phyloP scores from a whole-genome alignment of 2,329 filamentous ascomycete genomes.

The Xylaria sp. region DNA sequence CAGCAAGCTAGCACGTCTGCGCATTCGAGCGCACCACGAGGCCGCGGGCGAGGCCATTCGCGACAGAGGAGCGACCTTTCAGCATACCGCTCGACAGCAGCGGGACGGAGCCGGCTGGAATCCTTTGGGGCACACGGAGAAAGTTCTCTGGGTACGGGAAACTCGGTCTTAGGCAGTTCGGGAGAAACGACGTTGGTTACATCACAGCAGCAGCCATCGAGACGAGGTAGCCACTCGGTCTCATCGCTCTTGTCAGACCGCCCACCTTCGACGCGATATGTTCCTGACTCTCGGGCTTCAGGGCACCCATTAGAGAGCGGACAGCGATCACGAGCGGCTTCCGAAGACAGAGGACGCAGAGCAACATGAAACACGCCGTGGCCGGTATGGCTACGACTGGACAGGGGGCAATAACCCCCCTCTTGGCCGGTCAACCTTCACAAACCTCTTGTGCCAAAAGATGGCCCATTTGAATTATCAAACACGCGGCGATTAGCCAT shows the following conservation, averaged over 20 bases:
- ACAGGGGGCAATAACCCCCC: not conserved
- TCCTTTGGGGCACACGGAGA: slow-evolving; percentile 33
- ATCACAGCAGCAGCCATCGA: slow-evolving; percentile 28
- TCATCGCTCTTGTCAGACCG: slow-evolving; percentile 42
- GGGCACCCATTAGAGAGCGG: slow-evolving; percentile 28
- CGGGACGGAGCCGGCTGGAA: slow-evolving; percentile 36
- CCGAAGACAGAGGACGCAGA: slow-evolving; percentile 35
- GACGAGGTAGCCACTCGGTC: slow-evolving; percentile 39
- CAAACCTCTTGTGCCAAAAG: not conserved
- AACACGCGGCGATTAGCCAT: not conserved
- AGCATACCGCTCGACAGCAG: slow-evolving; percentile 39
- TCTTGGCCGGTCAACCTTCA: not conserved
- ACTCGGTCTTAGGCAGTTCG: slow-evolving; percentile 25
- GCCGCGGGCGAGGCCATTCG: slow-evolving; percentile 54
- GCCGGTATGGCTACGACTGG: too few relatives aligned
- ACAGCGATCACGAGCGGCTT: slow-evolving; percentile 31
- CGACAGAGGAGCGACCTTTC: slow-evolving; percentile 62
- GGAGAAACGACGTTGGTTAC: slow-evolving; percentile 34
- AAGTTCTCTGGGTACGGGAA: slow-evolving; percentile 34
- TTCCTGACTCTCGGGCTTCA: slow-evolving; percentile 27
- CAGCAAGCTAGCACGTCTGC: slow-evolving; percentile 43
- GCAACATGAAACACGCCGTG: not conserved
- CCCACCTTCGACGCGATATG: slow-evolving; percentile 28
- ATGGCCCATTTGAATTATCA: not conserved
- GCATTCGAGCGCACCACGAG: slow-evolving; percentile 47